Evolutionary conservation across 352 stramenopile genomes (phyloP).

Genomic region (Phytophthora kernoviae): DNA sequence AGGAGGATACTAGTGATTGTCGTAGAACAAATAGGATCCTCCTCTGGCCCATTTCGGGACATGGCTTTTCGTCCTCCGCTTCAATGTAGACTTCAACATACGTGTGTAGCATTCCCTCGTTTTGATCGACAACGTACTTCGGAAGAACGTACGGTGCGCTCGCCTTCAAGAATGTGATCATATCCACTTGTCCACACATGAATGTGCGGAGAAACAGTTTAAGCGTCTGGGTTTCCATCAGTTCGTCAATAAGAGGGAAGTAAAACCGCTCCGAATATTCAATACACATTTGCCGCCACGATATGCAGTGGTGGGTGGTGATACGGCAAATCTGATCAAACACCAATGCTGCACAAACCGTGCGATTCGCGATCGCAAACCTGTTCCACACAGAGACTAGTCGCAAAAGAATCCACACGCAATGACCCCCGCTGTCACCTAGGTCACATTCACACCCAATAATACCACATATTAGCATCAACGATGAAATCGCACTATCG

Average conservation of each 20-base stretch:
- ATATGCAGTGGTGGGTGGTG: constrained; percentile 41
- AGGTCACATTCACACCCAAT: constrained; percentile 50
- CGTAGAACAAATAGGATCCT: constrained; percentile 9
- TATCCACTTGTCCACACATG: constrained; percentile 47
- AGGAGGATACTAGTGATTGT: constrained; percentile 51
- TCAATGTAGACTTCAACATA: constrained; percentile 48
- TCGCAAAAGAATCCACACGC: constrained; percentile 57
- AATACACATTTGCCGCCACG: constrained; percentile 60
- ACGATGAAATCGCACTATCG: constrained; percentile 19
- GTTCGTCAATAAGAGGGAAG: constrained; percentile 57
- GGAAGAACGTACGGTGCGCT: constrained; percentile 65
- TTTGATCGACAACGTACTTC: constrained; percentile 65
- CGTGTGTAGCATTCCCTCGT: constrained; percentile 51
- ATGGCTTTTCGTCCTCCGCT: constrained; percentile 25
- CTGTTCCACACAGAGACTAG: constrained; percentile 61
- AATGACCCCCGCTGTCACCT: constrained; percentile 41
- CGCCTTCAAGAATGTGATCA: constrained; percentile 43
- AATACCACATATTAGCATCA: constrained; percentile 37
- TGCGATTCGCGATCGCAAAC: constrained; percentile 31
- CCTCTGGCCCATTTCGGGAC: constrained; percentile 28
- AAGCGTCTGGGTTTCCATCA: constrained; percentile 46
- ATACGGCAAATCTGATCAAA: constrained; percentile 63
- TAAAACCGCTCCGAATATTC: constrained; percentile 64
- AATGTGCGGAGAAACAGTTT: constrained; percentile 64
- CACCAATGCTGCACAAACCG: constrained; percentile 29